Conservation (phyloP, 805 yeast species). For the Huiozyma sinensis region DNA sequence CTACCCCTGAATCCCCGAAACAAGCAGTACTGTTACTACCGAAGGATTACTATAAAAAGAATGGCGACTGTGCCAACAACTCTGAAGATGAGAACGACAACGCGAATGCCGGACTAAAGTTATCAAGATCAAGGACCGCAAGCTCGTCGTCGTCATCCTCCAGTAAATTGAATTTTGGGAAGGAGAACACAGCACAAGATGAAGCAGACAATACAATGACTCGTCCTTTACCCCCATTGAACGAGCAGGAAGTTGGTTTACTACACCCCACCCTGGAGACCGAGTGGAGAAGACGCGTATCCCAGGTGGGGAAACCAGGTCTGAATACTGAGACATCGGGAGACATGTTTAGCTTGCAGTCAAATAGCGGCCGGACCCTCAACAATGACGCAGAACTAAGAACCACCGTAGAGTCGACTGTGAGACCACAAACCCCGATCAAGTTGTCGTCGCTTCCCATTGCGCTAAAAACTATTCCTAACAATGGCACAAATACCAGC, state of each 20-base stretch:
- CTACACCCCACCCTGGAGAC: constrained; percentile 11
- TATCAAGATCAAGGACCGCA: neutral
- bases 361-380: neutral
- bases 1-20: constrained; percentile 7
- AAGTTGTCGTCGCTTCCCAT: neutral
- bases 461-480: neutral
- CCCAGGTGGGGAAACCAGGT: neutral
- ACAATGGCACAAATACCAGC: neutral
- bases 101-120: neutral
- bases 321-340: neutral
- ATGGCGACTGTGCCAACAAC: neutral
- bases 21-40: constrained; percentile 24
- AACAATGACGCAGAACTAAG: neutral
- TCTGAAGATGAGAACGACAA: neutral
- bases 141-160: neutral
- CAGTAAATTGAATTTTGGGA: neutral
- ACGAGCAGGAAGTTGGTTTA: constrained; percentile 21
- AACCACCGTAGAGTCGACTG: neutral
- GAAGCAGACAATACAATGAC: constrained; percentile 1
- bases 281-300: constrained; percentile 6
- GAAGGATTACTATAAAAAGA: constrained; percentile 13
- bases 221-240: constrained; percentile 10
- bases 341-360: neutral
- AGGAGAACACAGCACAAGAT: constrained; percentile 1
- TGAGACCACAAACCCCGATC: neutral